Conservation (phyloP, 202 grass and related monocot genomes). For the Digitaria exilis region DNA sequence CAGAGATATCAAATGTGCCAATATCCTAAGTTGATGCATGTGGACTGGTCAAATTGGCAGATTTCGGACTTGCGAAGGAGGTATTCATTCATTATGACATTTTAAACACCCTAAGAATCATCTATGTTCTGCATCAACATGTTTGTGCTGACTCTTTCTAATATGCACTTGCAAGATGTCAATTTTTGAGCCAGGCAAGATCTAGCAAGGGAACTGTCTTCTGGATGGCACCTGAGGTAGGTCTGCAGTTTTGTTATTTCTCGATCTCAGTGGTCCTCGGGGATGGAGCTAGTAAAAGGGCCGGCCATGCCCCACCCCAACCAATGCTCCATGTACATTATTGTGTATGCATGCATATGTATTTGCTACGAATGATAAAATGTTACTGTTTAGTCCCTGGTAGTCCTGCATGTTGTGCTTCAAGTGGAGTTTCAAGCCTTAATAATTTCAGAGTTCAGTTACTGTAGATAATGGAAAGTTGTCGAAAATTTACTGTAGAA, state of each 20-base stretch:
- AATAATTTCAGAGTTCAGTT: neutral
- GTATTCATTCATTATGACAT: conserved; percentile 31
- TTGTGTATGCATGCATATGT: no score
- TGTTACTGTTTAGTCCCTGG: no score
- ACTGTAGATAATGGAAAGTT: no score
- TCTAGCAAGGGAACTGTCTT: conserved; percentile 96
- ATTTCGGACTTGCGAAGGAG: conserved; percentile 99
- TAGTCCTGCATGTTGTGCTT: neutral
- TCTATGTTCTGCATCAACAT: conserved; percentile 18
- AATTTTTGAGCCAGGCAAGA: conserved; percentile 65
- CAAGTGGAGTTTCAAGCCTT: neutral
- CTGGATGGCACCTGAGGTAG: conserved; percentile 99
- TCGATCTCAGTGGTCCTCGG: neutral
- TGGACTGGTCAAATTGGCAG: conserved; percentile 86
- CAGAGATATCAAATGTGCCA: conserved; percentile 98
- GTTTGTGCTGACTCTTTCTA: conserved; percentile 30
- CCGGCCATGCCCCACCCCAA: no score
- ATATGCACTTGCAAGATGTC: conserved; percentile 59
- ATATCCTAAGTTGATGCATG: conserved; percentile 86
- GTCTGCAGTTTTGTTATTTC: conserved; percentile 21
- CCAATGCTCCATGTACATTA: no score
- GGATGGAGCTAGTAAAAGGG: no score
- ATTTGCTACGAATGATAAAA: no score
- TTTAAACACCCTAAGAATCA: neutral
- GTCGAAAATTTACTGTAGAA: no score